These are phyloP conservation scores for Alternaria triticina DNA, from an alignment of 2,329 filamentous ascomycete species.

Conservation along the genomic window DNA sequence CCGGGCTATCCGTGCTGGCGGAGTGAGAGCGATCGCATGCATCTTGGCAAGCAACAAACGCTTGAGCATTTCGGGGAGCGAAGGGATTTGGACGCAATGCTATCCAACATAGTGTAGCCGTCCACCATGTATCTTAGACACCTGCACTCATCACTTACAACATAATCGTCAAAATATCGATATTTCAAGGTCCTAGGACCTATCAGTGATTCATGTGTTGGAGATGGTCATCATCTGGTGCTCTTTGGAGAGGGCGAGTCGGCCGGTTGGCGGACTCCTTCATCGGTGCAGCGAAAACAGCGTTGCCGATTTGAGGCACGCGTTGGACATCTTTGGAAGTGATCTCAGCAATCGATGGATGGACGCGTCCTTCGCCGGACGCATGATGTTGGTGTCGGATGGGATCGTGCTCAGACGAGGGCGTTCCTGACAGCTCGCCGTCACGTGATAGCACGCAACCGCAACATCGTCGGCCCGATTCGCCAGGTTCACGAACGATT, in stretches of 20 bases:
- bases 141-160: not conserved
- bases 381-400: not conserved
- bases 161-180: not conserved
- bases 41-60: not conserved
- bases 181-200: not conserved
- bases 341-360: not conserved
- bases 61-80: not conserved
- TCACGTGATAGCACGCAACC: not conserved
- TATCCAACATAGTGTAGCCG: not conserved
- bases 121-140: not conserved
- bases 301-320: not conserved
- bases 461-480: conserved; percentile 9
- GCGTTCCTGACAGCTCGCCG: not conserved
- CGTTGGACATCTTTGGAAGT: rapidly evolving
- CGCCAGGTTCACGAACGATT: not conserved
- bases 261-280: not conserved
- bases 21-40: not conserved
- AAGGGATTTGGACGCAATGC: not conserved
- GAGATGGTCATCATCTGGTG: not conserved
- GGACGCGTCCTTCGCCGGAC: not conserved
- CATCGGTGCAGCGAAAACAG: not conserved
- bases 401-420: not conserved
- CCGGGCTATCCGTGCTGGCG: not conserved
- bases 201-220: not conserved
- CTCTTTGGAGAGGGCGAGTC: not conserved